Base-by-base conservation (phyloP, 1,284 basidiomycete species). In the Apiotrichum montevideense region DNA sequence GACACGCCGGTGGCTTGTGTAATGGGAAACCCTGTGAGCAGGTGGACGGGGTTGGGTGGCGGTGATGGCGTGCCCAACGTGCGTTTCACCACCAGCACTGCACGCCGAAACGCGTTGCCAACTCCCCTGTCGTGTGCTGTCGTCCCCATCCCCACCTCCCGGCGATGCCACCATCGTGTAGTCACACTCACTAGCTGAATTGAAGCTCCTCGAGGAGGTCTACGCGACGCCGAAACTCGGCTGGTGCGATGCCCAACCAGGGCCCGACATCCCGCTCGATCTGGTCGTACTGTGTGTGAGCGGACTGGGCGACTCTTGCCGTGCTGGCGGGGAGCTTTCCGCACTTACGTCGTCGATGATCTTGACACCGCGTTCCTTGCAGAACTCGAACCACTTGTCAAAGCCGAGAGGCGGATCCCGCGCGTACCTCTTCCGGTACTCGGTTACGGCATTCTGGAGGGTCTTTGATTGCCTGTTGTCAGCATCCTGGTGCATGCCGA, bases 371-470 rank as follows among this genome's bases (percentile, higher is more conserved):
- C 76, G 66, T 21, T 69, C 51, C 61, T 66, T 65, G 52, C 67
- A 70, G 59, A 67, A 75, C 47, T 68, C 54, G 67, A 68, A 77
- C 76, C 76, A 77, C n/a, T 55, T 51, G 46, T 79, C 76, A 54
- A 80, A 80, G 0, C 79, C 79, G 53, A 68, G 74, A 0, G 79
- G 79, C 29, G 79, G 79, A 4, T 64, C 54, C 1, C 79, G 68
- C 2, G 65, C 63, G 58, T 80, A 77, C 34, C 78, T 55, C n/a
- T 66, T 58, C 34, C 63, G 58, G 58, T 80, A 80, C 57, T 77
- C 77, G 1, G 37, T 58, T 0, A 77, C 75, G 2, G 79, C 78
- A 51, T 78, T 63, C 5, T 64, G 59, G n/a, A 78, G 65, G 0
- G 72, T 74, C 49, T 70, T 70, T 4, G 68, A 72, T 62, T 78